phyloP scores from a whole-genome alignment of 176 grass and related monocot genomes.

The Typha latifolia region DNA sequence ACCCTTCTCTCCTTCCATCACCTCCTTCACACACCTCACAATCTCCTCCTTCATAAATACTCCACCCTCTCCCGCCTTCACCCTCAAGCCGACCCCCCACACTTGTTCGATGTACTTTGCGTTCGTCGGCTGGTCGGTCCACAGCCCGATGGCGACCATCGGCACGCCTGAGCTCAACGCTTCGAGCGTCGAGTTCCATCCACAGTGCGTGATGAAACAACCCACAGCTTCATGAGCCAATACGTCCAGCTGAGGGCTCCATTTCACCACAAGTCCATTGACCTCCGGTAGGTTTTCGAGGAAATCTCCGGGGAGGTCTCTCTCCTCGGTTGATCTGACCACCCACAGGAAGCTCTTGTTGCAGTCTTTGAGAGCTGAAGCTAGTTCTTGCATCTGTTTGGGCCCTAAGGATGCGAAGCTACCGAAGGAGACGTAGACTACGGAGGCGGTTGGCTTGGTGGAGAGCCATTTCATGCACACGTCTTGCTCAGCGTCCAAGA shows the following conservation, averaged over 20 bases:
- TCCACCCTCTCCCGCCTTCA: neutral
- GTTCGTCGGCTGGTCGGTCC: conserved; percentile 18
- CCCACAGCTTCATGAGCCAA: conserved; percentile 7
- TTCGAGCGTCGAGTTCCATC: conserved; percentile 21
- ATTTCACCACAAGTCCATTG: conserved; percentile 8
- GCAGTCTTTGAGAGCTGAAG: conserved; percentile 27
- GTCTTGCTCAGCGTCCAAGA: conserved; percentile 36
- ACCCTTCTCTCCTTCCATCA: conserved; percentile 18
- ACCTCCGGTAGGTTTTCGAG: neutral
- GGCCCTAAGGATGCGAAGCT: conserved; percentile 34
- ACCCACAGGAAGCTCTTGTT: conserved; percentile 41
- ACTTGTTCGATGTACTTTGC: conserved; percentile 7
- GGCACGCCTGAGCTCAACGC: neutral
- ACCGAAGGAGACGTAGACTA: conserved; percentile 63
- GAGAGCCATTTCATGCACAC: conserved; percentile 49
- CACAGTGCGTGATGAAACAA: conserved; percentile 19
- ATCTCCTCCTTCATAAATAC: conserved; percentile 2
- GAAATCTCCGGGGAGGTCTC: conserved; percentile 4
- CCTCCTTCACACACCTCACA: neutral
- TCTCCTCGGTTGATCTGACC: conserved; percentile 2
- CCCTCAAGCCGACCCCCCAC: conserved; percentile 15
- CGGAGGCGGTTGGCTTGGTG: conserved; percentile 28
- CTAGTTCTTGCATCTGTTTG: conserved; percentile 40
- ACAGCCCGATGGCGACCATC: neutral
- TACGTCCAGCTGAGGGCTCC: conserved; percentile 10